phyloP scores from a whole-genome alignment of 495 filamentous ascomycete species.

The Trichocladium uniseriatum region DNA sequence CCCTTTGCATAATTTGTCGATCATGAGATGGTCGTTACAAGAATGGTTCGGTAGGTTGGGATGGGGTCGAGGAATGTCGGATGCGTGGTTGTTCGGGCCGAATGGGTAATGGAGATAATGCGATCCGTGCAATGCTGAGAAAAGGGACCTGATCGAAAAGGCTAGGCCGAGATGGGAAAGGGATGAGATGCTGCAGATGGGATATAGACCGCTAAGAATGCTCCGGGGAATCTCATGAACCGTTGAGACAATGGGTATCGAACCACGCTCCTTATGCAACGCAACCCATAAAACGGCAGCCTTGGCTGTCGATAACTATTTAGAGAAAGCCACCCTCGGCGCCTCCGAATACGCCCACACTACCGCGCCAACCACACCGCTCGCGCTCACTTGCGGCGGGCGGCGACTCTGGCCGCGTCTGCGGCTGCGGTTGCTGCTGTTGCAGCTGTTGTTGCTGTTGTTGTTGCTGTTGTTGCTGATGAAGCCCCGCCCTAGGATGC shows the following conservation, averaged over 20 bases:
- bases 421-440: slow-evolving; percentile 8
- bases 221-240: background rate
- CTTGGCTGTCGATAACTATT: background rate
- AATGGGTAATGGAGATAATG: too few relatives aligned
- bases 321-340: slow-evolving; percentile 36
- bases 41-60: background rate
- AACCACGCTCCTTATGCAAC: background rate
- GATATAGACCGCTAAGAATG: background rate
- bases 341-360: slow-evolving; percentile 44
- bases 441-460: slow-evolving; percentile 4
- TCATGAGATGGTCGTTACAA: slow-evolving; percentile 3
- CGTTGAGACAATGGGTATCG: background rate
- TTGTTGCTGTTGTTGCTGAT: background rate
- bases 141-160: too few relatives aligned
- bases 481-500: slow-evolving; percentile 14
- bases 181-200: background rate
- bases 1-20: background rate
- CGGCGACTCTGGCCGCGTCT: too few relatives aligned
- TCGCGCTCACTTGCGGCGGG: slow-evolving; percentile 15
- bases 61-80: background rate
- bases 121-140: too few relatives aligned
- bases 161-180: background rate
- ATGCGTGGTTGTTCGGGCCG: background rate
- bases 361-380: slow-evolving; percentile 36
- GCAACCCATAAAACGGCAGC: background rate